Evolutionary conservation across 345 rosid species (phyloP), one percentile per base, ranked within the genome.

Genomic region (Cochlearia excelsa): DNA sequence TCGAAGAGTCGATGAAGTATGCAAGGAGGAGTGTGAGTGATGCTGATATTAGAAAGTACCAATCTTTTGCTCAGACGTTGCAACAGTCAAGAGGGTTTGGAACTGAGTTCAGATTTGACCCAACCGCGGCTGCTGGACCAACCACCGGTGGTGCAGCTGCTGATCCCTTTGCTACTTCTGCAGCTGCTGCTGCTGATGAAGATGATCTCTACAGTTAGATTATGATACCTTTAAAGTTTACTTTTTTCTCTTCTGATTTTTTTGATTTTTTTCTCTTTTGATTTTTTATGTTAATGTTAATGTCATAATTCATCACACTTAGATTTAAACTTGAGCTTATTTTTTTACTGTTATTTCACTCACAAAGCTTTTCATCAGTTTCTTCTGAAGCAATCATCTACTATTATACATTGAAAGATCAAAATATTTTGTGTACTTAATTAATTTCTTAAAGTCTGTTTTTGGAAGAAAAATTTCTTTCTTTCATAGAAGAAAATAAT

Each of bases 81-180:
- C 98, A 91, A 72, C 98, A 91, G 46, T 91, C 98, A 0, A 80
- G 98, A 75, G 98, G 98, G 35, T 76, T 91, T 33, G 96, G 98
- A 46, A 46, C 75, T 1, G 96, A 88, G 56, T 91, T 91, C 61
- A 82, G 92, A 76, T 91, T 91, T 51, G 10, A 90, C 4, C 78
- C 86, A 1, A 51, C 83, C 1, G 69, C 79, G 4, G 33, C 77
- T 0, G 72, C 80, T 1, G 65, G 83, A 39, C 66, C 75, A 9
- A 70, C 72, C 4, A 77, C 77, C 29, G 56, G 84, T 84, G 48
- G 35, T 62, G 90, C 72, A 5, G 70, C 77, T 6, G 54, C 95
- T 23, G 93, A 90, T 73, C 86, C 95, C 27, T 90, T 90, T 58
- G 84, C 85, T 3, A 75, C 88, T 49, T 62, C 97, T 2, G n/a